A percentile compares a stretch with the other conserved stretches of the same genome.
phyloP scores from a whole-genome alignment of 1,284 basidiomycete genomes.

The Prillingera fragicola region DNA sequence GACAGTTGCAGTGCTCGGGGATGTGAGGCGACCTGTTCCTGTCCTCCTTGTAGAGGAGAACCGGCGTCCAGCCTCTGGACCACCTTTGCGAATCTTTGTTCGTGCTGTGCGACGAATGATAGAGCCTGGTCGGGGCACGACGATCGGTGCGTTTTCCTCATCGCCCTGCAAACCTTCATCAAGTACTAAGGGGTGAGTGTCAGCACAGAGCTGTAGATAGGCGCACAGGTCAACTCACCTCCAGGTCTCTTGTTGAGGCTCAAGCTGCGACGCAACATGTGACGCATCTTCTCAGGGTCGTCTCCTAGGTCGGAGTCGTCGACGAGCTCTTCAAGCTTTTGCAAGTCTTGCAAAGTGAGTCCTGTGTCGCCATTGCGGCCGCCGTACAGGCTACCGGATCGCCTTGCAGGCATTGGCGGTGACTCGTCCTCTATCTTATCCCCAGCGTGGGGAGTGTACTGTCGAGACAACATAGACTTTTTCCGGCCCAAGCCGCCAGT shows the following conservation, averaged over 20 bases:
- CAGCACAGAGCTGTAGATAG: constrained; percentile 4
- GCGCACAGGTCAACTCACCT: constrained; percentile 55
- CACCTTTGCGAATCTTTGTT: constrained; percentile 90
- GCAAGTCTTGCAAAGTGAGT: constrained; percentile 84
- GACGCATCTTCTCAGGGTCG: constrained; percentile 77
- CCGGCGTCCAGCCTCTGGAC: constrained; percentile 70
- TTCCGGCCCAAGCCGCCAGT: constrained; percentile 62
- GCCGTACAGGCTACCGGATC: constrained; percentile 60
- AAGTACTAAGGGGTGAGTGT: constrained; percentile 22
- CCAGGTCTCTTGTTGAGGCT: constrained; percentile 80
- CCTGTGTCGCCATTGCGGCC: constrained; percentile 55
- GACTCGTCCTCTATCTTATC: constrained; percentile 65
- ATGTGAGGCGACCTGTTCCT: constrained; percentile 43
- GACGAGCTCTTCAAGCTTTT: constrained; percentile 84
- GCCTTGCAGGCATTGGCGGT: constrained; percentile 59
- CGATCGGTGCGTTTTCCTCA: constrained; percentile 68
- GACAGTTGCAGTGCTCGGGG: constrained; percentile 6
- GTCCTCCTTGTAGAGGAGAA: constrained; percentile 52
- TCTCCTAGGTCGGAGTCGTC: constrained; percentile 77
- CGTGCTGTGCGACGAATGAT: constrained; percentile 86
- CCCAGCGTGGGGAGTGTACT: constrained; percentile 69
- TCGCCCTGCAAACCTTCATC: constrained; percentile 30
- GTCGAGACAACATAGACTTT: constrained; percentile 82
- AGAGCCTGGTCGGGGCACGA: constrained; percentile 76
- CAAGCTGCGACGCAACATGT: constrained; percentile 75